Base-by-base conservation (phyloP, 495 filamentous ascomycete genomes). In the Penicillium desertorum region DNA sequence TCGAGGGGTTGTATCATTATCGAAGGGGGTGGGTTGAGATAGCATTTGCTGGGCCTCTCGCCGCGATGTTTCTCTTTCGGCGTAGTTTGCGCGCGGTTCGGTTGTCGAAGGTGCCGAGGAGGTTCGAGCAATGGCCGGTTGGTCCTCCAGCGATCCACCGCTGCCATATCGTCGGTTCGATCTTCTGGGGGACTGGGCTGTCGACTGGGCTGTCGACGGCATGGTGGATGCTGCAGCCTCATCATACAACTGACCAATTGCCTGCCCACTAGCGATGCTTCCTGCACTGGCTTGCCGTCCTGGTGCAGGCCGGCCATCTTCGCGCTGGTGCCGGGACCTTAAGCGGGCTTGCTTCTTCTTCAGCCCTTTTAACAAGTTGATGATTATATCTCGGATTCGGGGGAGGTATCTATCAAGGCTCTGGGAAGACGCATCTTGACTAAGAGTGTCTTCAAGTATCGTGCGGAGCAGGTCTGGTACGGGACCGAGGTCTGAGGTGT, bases 281-380 rank as follows among this genome's bases (percentile, higher is more conserved):
- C 86, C 85, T 25, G 85, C 78, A 69, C 86, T 89, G 58, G 81
- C 85, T 37, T 88, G 86, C 55, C 90, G 79, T 39, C 74, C 77
- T 17, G 77, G 70, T n/a, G 71, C 65, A 12, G 71, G 61, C 25
- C 78, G 71, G 37, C 69, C 75, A 60, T 81, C 83, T 23, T 95
- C 91, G 61, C 85, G 82, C 39, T 84, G 80, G 59, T 89, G 87
- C 48, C 87, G 89, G 62, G 93, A 91, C 30, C 94, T 83, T 62
- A 98, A 70, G 59, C 88, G 89, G 56, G 92, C 90, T 63, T 98
- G 94, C 73, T 98, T 98, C 70, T 92, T 85, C 74, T 98, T 98
- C 36, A 98, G 72, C 3, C 94, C 94, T 70, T 98, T 92, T 10
- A 98, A 83, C 11, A 98, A 82, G 64, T 93, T 96, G 65, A 98